These are phyloP conservation scores for Solanum chacoense DNA, from an alignment of 305 asterid species.

Conservation along the genomic window DNA sequence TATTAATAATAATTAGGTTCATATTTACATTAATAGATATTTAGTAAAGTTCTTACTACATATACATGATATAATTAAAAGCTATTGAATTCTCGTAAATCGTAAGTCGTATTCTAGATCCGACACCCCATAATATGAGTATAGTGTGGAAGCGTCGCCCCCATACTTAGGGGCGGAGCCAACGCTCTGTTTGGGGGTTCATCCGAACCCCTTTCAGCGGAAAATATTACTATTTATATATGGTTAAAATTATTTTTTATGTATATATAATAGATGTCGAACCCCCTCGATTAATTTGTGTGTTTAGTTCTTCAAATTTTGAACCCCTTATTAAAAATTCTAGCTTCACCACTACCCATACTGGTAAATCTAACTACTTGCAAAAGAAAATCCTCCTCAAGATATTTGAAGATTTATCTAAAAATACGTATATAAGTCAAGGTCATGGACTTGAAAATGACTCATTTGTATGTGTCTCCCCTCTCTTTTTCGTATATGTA, in stretches of 20 bases:
- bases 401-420: background rate
- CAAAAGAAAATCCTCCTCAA: background rate
- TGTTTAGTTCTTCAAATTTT: too few species aligned
- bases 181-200: too few species aligned
- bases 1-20: background rate
- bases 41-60: background rate
- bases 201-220: too few species aligned
- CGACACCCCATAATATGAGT: background rate
- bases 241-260: too few species aligned
- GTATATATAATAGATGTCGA: too few species aligned
- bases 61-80: background rate
- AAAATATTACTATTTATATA: too few species aligned
- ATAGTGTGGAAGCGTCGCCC: background rate
- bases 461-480: background rate
- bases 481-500: background rate
- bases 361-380: background rate
- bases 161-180: background rate
- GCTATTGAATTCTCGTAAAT: background rate
- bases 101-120: background rate
- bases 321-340: too few species aligned
- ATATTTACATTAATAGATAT: background rate
- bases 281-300: too few species aligned
- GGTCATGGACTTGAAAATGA: conserved; percentile 12
- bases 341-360: too few species aligned
- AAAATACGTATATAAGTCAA: background rate